Evolutionary conservation across 2,329 filamentous ascomycete species (phyloP), one percentile per base, ranked within the genome.

Genomic region (Paradendryphiella salina): DNA sequence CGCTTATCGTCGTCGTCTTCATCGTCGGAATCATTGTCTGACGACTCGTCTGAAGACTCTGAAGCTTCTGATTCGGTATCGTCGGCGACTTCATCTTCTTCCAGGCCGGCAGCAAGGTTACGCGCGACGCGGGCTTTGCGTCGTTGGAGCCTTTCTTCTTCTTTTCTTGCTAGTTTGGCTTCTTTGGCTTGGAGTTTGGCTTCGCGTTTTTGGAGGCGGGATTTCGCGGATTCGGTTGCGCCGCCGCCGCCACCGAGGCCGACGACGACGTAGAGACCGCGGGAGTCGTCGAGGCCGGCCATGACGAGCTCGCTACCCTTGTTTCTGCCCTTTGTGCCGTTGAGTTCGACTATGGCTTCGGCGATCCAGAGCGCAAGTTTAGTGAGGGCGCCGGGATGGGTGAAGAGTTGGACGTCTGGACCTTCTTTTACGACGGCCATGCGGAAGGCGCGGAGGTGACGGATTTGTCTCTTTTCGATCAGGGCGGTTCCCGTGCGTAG

Each of bases 391-490:
- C 92, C 90, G 0, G 94, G 92, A 66, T 97, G 93, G 0, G 87
- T 91, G 75, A 99, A 99, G 9, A 97, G 81, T n/a, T 83, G 77
- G 0, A 96, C 88, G 63, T 97, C 94, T 0, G 92, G 90, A 0
- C 93, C 91, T 66, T 97, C 94, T 70, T 95, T 96, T 63, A 99
- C 91, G 3, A 97, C 88, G 28, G 89, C 95, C 81, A 99, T 91
- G 41, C 94, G 89, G 72, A 97, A 99, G 0, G 93, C 89, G 39
- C 90, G 85, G 13, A 99, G 79, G 71, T 96, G 91, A 31, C 90
- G 89, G 69, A 99, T 96, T 65, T 96, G 92, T 51, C 89, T 87
- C 76, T 99, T 99, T 60, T 90, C 89, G 52, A 99, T 88, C 21
- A 99, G 80, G 0, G 89, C 87, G 1, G 91, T 96, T 31, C 94